These are phyloP conservation scores for Euphorbia lathyris DNA, from an alignment of 345 rosid genomes.

Conservation along the genomic window DNA sequence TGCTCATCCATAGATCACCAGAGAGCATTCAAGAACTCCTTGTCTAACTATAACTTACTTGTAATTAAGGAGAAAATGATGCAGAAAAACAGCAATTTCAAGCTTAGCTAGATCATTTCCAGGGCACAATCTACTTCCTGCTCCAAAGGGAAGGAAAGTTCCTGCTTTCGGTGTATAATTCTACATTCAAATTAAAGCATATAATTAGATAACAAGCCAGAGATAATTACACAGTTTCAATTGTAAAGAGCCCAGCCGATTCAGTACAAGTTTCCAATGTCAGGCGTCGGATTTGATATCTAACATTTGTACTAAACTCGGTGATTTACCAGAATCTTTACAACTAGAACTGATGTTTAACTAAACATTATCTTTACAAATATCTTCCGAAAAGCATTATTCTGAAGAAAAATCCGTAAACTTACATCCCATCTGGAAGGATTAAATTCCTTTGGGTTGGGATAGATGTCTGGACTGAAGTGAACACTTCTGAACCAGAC, in stretches of 20 bases:
- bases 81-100: conserved; percentile 74
- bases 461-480: conserved; percentile 57
- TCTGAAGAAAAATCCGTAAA: neutral
- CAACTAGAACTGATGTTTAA: too few species aligned
- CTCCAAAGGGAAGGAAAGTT: conserved; percentile 78
- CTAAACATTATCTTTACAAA: too few species aligned
- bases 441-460: conserved; percentile 60
- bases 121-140: conserved; percentile 76
- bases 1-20: too few species aligned
- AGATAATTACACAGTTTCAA: too few species aligned
- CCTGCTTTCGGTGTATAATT: conserved; percentile 56
- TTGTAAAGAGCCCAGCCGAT: too few species aligned
- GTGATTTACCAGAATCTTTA: too few species aligned
- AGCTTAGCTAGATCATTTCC: conserved; percentile 90
- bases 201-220: too few species aligned
- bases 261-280: too few species aligned
- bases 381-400: too few species aligned
- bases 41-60: conserved; percentile 40
- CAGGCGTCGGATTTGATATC: too few species aligned
- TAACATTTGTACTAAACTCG: too few species aligned
- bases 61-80: conserved; percentile 71
- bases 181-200: conserved; percentile 25
- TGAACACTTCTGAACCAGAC: conserved; percentile 81
- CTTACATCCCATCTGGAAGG: conserved; percentile 93
- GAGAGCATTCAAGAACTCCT: too few species aligned